phyloP scores from a whole-genome alignment of 1,139 yeast species.

The Lodderomyces orthopsilosis region DNA sequence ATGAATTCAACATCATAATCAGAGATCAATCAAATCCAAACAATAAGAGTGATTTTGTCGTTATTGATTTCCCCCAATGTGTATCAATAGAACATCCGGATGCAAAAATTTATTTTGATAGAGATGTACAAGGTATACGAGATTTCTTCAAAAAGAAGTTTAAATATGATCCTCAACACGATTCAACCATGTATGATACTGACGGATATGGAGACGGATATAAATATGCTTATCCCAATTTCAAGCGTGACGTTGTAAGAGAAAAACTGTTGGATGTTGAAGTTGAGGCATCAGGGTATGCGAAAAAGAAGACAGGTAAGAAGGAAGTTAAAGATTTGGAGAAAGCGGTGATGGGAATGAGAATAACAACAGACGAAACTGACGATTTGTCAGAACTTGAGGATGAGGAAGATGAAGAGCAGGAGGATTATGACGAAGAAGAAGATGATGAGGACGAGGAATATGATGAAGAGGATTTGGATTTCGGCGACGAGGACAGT shows the following conservation, averaged over 20 bases:
- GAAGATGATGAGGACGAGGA: conserved; percentile 30
- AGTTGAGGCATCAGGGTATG: conserved; percentile 90
- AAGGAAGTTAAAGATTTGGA: conserved; percentile 63
- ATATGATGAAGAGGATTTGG: conserved; percentile 29
- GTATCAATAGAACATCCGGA: conserved; percentile 87
- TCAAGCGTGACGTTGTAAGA: conserved; percentile 71
- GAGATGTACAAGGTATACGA: conserved; percentile 90
- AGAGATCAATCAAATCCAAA: conserved; percentile 48
- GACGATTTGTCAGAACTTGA: conserved; percentile 31
- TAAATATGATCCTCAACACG: conserved; percentile 64
- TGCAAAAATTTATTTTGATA: conserved; percentile 80
- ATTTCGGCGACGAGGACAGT: conserved; percentile 41
- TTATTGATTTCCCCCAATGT: conserved; percentile 98
- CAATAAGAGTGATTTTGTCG: conserved; percentile 67
- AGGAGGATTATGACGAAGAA: conserved; percentile 28
- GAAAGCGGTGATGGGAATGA: conserved; percentile 65
- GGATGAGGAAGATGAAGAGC: conserved; percentile 31
- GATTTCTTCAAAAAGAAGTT: conserved; percentile 79
- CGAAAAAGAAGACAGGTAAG: conserved; percentile 60
- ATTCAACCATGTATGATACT: conserved; percentile 65
- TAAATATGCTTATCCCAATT: conserved; percentile 75
- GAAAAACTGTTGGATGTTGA: conserved; percentile 69
- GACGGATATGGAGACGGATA: conserved; percentile 81
- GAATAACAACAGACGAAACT: conserved; percentile 36
- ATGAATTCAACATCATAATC: conserved; percentile 92